phyloP scores from a whole-genome alignment of 345 rosid genomes.

The Gossypium arboreum region DNA sequence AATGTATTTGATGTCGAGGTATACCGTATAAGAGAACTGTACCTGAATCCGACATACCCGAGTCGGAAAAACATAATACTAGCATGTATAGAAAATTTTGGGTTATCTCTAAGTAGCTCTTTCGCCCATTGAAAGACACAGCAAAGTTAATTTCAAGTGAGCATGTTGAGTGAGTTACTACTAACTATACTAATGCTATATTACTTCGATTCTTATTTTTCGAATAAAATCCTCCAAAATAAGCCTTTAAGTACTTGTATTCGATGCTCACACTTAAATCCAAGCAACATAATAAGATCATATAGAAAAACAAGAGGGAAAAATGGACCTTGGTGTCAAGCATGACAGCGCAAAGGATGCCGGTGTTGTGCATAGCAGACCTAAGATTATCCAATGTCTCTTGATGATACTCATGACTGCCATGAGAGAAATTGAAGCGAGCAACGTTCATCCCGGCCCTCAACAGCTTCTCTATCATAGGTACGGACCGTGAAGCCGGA shows the following conservation, averaged over 20 bases:
- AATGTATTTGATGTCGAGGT: too few relatives aligned
- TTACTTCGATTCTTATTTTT: not conserved
- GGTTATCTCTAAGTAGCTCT: too few relatives aligned
- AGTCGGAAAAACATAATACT: too few relatives aligned
- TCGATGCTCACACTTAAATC: not conserved
- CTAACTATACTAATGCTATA: not conserved
- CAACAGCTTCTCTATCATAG: conserved; percentile 83
- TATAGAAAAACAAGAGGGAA: not conserved
- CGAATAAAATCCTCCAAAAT: not conserved
- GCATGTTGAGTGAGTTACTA: not conserved
- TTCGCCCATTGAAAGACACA: not conserved
- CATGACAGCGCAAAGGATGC: conserved; percentile 72
- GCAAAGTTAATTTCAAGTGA: not conserved
- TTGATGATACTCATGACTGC: conserved; percentile 89
- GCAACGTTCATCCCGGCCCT: conserved; percentile 97
- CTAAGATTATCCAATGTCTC: conserved; percentile 78
- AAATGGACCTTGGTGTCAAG: conserved; percentile 67
- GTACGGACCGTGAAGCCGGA: conserved; percentile 82
- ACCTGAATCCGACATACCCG: too few relatives aligned
- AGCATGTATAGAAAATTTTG: too few relatives aligned
- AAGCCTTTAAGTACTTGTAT: not conserved
- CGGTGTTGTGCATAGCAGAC: conserved; percentile 59
- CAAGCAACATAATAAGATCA: not conserved
- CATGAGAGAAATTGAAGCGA: conserved; percentile 97
- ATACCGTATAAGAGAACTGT: too few relatives aligned